phyloP scores from a whole-genome alignment of 306 rosid species.

The Cucumis sativus region Cucumber_9930_V3 NC_026657.2:23607501-23608000 shows the following conservation, averaged over 20 bases:
- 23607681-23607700: slow-evolving; percentile 31
- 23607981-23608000: slow-evolving; percentile 24
- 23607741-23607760: slow-evolving; percentile 42
- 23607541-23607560: slow-evolving; percentile 73
- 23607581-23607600: slow-evolving; percentile 57
- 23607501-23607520: slow-evolving; percentile 42
- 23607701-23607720: slow-evolving; percentile 39
- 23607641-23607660: slow-evolving; percentile 22
- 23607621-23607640: slow-evolving; percentile 45
- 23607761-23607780: slow-evolving; percentile 49
- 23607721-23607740: slow-evolving; percentile 48
- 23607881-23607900: slow-evolving; percentile 20
- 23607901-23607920: slow-evolving; percentile 11
- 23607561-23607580: slow-evolving; percentile 60
- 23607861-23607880: slow-evolving; percentile 21
- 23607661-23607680: slow-evolving; percentile 38
- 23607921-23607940: slow-evolving; percentile 38
- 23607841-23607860: slow-evolving; percentile 25
- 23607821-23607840: slow-evolving; percentile 48
- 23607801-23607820: slow-evolving; percentile 71
- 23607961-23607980: slow-evolving; percentile 22
- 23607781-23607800: slow-evolving; percentile 35
- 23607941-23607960: slow-evolving; percentile 40
- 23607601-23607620: slow-evolving; percentile 41
- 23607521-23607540: slow-evolving; percentile 38